Evolutionary conservation across 2,329 filamentous ascomycete genomes (phyloP).

Genomic region (Erysiphe pulchra): DNA sequence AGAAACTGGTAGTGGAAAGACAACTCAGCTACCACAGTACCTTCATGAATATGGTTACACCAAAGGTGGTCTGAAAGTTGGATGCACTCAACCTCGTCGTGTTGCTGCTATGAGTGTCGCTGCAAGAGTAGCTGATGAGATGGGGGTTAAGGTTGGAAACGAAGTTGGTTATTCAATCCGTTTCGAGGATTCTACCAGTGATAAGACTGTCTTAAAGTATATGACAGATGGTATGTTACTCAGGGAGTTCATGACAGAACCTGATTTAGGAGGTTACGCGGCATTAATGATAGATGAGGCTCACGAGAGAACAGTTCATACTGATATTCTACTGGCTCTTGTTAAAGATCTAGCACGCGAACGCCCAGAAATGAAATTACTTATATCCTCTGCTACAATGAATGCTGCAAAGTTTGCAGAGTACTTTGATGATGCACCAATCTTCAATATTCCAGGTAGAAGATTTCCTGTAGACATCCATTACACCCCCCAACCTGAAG

Average conservation of each 20-base stretch:
- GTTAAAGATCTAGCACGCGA: constrained; percentile 71
- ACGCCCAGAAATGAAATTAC: constrained; percentile 60
- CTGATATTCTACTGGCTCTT: constrained; percentile 69
- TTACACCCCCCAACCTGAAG: constrained; percentile 73
- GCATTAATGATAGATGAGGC: constrained; percentile 94
- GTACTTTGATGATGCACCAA: constrained; percentile 80
- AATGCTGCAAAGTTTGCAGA: constrained; percentile 77
- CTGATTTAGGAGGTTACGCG: constrained; percentile 57
- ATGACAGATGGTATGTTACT: constrained; percentile 95
- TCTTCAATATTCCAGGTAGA: constrained; percentile 82
- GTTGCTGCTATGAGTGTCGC: constrained; percentile 96
- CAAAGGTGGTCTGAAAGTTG: constrained; percentile 60
- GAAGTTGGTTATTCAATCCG: constrained; percentile 89
- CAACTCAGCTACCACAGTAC: constrained; percentile 85
- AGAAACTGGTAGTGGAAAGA: constrained; percentile 88
- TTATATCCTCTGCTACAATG: constrained; percentile 88
- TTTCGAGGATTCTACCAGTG: constrained; percentile 77
- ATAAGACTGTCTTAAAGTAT: constrained; percentile 82
- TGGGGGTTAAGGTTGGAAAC: constrained; percentile 68
- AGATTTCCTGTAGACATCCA: constrained; percentile 78
- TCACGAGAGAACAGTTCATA: constrained; percentile 77
- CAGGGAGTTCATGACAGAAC: constrained; percentile 71
- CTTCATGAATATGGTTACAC: constrained; percentile 79
- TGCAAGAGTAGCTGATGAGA: constrained; percentile 84
- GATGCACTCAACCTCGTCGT: constrained; percentile 80